phyloP scores from a whole-genome alignment of 306 rosid species.

The Dalbergia oliveri region DNA sequence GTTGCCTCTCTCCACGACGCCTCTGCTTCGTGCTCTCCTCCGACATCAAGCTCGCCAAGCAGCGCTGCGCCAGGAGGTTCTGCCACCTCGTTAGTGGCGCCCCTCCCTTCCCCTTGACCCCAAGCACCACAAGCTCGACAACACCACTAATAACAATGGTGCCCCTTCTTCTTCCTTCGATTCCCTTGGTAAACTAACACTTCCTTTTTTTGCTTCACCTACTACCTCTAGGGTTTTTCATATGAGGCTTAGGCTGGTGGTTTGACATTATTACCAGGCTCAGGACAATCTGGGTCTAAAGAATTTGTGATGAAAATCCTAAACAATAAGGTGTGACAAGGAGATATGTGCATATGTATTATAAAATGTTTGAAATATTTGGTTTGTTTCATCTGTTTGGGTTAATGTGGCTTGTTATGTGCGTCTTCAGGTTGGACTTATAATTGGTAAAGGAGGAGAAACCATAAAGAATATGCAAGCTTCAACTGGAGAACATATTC shows the following conservation, averaged over 20 bases:
- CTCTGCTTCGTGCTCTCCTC: no score
- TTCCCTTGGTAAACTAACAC: constrained; percentile 57
- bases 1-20: no score
- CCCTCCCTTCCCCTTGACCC: constrained; percentile 50
- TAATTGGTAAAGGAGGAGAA: constrained; percentile 98
- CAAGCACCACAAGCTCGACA: constrained; percentile 71
- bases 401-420: neutral
- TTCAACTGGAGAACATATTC: constrained; percentile 88
- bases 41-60: constrained; percentile 82
- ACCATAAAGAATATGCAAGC: constrained; percentile 95
- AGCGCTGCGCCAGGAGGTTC: constrained; percentile 90
- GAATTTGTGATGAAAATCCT: constrained; percentile 76
- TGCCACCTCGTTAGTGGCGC: constrained; percentile 66
- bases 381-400: constrained; percentile 19
- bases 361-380: neutral
- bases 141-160: constrained; percentile 60
- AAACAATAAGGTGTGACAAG: constrained; percentile 75
- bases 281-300: constrained; percentile 83
- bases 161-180: constrained; percentile 67
- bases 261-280: constrained; percentile 65
- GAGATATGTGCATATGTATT: neutral
- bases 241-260: constrained; percentile 96
- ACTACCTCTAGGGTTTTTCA: constrained; percentile 21
- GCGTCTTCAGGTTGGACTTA: constrained; percentile 85
- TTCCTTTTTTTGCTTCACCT: neutral